Evolutionary conservation across 306 rosid genomes (phyloP).

Genomic region (Trichosanthes truncata): DNA sequence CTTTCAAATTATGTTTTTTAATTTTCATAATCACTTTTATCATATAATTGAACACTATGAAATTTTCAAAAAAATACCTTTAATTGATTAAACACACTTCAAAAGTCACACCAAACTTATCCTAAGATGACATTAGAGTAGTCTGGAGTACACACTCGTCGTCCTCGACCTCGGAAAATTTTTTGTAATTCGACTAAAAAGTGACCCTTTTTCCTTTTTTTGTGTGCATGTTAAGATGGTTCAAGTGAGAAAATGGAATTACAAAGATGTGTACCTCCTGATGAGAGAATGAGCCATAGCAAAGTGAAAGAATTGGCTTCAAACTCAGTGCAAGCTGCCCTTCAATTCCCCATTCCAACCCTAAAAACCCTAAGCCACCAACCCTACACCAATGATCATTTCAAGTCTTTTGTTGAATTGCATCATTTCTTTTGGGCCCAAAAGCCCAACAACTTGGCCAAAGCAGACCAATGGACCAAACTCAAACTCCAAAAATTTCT

Average conservation of each 20-base stretch:
- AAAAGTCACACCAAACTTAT: neutral
- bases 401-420: conserved; percentile 42
- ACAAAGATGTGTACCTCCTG: conserved; percentile 47
- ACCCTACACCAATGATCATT: neutral
- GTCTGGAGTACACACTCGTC: neutral
- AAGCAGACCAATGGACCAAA: conserved; percentile 27
- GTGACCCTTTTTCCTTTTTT: neutral
- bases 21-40: too few species aligned
- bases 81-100: neutral
- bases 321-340: conserved; percentile 34
- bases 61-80: too few species aligned
- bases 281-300: conserved; percentile 44
- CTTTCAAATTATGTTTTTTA: too few species aligned
- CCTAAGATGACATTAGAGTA: neutral
- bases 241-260: conserved; percentile 17
- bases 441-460: conserved; percentile 13
- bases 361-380: conserved; percentile 10
- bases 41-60: too few species aligned
- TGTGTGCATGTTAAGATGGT: conserved; percentile 23
- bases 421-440: conserved; percentile 28
- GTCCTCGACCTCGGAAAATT: neutral
- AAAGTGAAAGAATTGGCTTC: conserved; percentile 42
- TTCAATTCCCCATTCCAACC: conserved; percentile 27
- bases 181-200: neutral
- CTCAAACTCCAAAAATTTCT: conserved; percentile 28